Base-by-base conservation (phyloP, 1,284 basidiomycete genomes). In the Malassezia globosa region DNA sequence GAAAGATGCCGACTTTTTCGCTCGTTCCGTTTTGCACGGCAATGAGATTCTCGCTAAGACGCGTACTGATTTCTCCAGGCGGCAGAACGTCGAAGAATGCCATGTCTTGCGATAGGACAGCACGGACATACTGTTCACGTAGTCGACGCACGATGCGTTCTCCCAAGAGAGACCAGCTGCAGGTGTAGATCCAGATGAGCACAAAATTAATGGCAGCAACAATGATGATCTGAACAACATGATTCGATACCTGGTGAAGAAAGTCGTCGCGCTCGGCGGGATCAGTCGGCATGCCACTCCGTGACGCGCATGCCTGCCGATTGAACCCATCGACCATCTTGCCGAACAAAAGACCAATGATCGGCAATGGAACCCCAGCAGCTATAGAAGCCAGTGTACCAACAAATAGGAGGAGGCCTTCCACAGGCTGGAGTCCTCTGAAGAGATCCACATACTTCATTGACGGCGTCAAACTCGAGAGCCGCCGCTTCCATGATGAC, bases 101-200 rank as follows among this genome's bases (percentile, higher is more conserved):
- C 58, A 65, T 63, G 51, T 76, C 75, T 47, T 76, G 75, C 6
- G 72, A 65, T 2, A 76, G 62, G 7, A 75, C 70, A 4, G 74
- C 64, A 26, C 64, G 62, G 7, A 76, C 69, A 42, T 76, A 76
- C 27, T 63, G 59, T 53, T 75, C 72, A 37, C 76, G 59, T 55
- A 66, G 43, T 35, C 60, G 59, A 36, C 61, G 59, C 7, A 60
- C 61, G 22, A 63, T 41, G 7, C 63, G 56, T 44, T 66, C 61
- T 25, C 63, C 63, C 2, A 63, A 40, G 36, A 56, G 53, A 25
- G 59, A 60, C 63, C 63, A 66, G 49, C 59, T 60, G 31, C 58
- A 56, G 27, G 63, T 61, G 51, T 63, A 66, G 36, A 56, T 61
- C 58, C 58, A 66, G 45, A 66, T 60, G 40, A 66, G 60, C 27